Conservation (phyloP, 805 yeast genomes). For the Saccharomycopsis sp. region DNA sequence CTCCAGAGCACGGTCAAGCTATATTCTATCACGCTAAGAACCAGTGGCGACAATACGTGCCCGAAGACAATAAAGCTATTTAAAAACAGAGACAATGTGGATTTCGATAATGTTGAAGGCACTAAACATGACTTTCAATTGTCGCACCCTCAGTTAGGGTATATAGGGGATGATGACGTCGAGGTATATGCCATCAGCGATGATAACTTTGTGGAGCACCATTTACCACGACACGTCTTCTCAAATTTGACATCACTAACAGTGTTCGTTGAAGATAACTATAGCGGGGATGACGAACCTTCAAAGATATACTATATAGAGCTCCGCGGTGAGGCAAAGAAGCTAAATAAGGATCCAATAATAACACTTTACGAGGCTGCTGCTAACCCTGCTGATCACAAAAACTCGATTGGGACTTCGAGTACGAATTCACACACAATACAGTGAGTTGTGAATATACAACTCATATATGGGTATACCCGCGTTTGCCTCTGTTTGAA, state of each 20-base stretch:
- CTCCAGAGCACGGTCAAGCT: constrained; percentile 60
- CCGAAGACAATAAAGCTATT: constrained; percentile 65
- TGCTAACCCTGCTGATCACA: constrained; percentile 88
- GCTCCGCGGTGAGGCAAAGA: constrained; percentile 64
- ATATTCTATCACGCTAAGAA: constrained; percentile 64
- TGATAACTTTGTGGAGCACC: constrained; percentile 70
- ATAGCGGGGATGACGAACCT: constrained; percentile 56
- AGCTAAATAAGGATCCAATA: constrained; percentile 59
- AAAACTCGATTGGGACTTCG: constrained; percentile 27
- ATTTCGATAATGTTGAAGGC: constrained; percentile 55
- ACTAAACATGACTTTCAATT: constrained; percentile 44
- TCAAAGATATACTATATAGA: constrained; percentile 62
- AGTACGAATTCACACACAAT: constrained; percentile 3
- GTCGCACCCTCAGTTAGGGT: constrained; percentile 62
- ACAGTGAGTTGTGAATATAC: background rate
- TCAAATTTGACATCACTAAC: constrained; percentile 64
- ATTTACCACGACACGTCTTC: constrained; percentile 66
- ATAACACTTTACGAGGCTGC: constrained; percentile 81
- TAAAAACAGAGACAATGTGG: constrained; percentile 65
- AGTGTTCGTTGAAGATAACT: constrained; percentile 59
- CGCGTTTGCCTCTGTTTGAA: no score
- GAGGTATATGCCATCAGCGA: constrained; percentile 28
- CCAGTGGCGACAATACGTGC: constrained; percentile 52
- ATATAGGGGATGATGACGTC: constrained; percentile 33
- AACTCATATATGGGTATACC: no score